A percentile compares a stretch with the other conserved stretches of the same genome.
These are phyloP conservation scores for Cucurbita pepo DNA, from an alignment of 306 rosid species.

Conservation along the genomic window DNA sequence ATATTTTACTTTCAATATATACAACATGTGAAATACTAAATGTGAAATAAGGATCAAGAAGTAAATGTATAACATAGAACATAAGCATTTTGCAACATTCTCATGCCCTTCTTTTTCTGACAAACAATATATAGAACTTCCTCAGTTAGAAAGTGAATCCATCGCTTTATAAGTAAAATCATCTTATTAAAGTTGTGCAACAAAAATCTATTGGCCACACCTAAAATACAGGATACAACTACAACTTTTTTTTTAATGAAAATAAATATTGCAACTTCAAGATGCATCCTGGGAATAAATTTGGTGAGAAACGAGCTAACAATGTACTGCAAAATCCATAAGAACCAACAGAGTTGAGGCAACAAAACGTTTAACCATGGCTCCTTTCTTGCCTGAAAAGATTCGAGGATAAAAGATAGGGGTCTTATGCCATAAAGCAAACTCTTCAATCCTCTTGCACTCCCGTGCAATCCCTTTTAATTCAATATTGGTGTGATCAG, in stretches of 20 bases:
- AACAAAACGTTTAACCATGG: neutral
- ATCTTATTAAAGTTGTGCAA: neutral
- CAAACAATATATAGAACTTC: neutral
- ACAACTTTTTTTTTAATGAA: neutral
- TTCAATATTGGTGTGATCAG: neutral
- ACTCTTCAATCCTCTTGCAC: neutral
- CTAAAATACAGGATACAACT: neutral
- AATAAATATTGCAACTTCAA: neutral
- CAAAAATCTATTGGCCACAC: neutral
- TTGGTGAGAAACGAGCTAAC: neutral
- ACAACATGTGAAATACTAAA: neutral
- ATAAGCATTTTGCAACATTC: neutral
- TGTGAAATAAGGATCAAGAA: neutral
- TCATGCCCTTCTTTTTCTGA: neutral
- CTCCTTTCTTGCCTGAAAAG: neutral
- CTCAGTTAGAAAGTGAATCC: neutral
- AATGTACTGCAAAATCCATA: neutral
- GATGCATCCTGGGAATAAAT: neutral
- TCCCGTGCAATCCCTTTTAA: neutral
- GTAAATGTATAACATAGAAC: neutral
- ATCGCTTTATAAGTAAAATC: neutral
- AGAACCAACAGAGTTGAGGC: neutral
- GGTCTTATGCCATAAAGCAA: neutral
- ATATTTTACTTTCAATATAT: neutral
- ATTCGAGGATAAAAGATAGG: neutral